These are phyloP conservation scores for Saccharomyces eubayanus DNA, from an alignment of 805 yeast genomes.

Conservation along the genomic window DNA sequence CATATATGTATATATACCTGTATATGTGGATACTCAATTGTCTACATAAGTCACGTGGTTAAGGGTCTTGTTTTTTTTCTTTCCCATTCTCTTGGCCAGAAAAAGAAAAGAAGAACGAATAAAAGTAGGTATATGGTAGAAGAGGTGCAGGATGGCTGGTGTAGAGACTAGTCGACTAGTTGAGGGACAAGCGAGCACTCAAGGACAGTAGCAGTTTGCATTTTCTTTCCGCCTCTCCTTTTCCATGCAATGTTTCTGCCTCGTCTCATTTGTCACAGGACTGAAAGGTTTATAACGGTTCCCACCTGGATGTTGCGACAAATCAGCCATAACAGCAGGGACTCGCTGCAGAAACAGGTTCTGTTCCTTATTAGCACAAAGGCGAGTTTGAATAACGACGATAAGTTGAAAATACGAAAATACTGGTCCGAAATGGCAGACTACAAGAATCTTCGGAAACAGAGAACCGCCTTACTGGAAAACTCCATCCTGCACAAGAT, in stretches of 20 bases:
- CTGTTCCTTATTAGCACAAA: background rate
- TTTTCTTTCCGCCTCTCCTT: background rate
- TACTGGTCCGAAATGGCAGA: constrained; percentile 1
- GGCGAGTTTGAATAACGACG: background rate
- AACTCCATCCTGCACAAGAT: background rate
- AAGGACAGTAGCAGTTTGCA: background rate
- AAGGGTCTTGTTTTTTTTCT: background rate
- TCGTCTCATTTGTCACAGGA: background rate
- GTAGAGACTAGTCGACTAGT: background rate
- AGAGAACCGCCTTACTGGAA: background rate
- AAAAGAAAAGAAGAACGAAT: background rate
- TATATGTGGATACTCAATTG: background rate
- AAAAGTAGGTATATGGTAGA: background rate
- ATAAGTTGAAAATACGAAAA: constrained; percentile 1
- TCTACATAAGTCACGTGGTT: background rate
- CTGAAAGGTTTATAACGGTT: background rate
- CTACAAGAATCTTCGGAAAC: background rate
- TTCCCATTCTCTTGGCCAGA: background rate
- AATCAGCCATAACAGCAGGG: background rate
- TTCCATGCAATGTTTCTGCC: background rate
- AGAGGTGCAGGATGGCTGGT: no score
- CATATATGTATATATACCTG: no score
- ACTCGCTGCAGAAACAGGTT: background rate
- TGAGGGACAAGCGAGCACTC: background rate
- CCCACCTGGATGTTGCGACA: background rate